Evolutionary conservation across 305 asterid species (phyloP).

Genomic region (Fraxinus latifolia): DNA sequence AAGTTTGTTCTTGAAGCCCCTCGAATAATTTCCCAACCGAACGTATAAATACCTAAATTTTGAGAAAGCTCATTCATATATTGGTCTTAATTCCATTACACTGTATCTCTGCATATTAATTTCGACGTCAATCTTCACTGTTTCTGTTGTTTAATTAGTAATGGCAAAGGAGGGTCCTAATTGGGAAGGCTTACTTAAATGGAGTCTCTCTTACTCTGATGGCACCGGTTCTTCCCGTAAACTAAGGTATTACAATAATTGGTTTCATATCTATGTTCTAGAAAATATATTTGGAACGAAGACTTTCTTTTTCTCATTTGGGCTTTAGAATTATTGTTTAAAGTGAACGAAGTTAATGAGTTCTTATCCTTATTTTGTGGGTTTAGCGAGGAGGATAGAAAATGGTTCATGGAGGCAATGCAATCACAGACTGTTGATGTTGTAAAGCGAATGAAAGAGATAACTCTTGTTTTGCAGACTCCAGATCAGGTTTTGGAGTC

Average conservation of each 20-base stretch:
- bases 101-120: neutral
- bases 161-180: constrained; percentile 80
- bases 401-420: constrained; percentile 97
- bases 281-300: neutral
- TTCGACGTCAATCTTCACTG: neutral
- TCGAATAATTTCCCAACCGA: neutral
- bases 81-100: neutral
- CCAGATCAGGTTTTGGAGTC: constrained; percentile 78
- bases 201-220: constrained; percentile 20
- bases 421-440: constrained; percentile 82
- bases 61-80: neutral
- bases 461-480: constrained; percentile 79
- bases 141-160: constrained; percentile 14
- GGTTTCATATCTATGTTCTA: neutral
- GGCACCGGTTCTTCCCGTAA: constrained; percentile 15
- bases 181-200: constrained; percentile 90
- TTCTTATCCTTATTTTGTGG: constrained; percentile 1
- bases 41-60: constrained; percentile 9
- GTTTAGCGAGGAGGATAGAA: constrained; percentile 79
- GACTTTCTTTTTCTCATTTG: neutral
- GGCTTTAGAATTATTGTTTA: neutral
- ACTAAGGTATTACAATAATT: constrained; percentile 47
- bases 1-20: constrained; percentile 32
- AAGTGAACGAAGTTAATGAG: neutral
- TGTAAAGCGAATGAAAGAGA: constrained; percentile 73